Base-by-base conservation (phyloP, 495 filamentous ascomycete genomes). In the Penicillium flavigenum region DNA sequence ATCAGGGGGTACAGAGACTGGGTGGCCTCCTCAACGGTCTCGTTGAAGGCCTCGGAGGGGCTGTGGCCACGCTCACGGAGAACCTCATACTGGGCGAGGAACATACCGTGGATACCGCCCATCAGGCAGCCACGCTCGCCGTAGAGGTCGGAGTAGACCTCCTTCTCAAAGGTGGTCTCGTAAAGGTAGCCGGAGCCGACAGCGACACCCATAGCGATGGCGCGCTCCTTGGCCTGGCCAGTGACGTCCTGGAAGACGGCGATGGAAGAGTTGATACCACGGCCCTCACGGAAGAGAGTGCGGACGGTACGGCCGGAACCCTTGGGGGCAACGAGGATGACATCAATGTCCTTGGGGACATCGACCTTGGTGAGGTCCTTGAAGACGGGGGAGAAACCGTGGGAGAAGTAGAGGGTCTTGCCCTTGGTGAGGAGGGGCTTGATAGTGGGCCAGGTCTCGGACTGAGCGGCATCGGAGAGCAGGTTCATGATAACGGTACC, bases 31-130 rank as follows among this genome's bases (percentile, higher is more conserved):
- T 98, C 94, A 57, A 98, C 94, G 62, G 94, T 97, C 90, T 98
- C 94, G 83, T 98, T 98, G 88, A 98, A 98, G 59, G 94, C 94
- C 82, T 98, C 95, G 69, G 88, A 92, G 70, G 94, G 94, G 81
- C 81, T 86, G 86, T 98, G 94, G 76, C 94, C 94, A 63, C 88
- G 84, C 85, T 98, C 94, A 71, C 94, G 94, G 75, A 98, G 92
- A 67, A 98, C 94, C 84, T 98, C 95, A 83, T 98, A 98, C 83
- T 98, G 94, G 58, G 94, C 94, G 64, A 98, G 90, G 88, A 98
- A 98, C 94, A 98, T 98, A 78, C 94, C 94, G 84, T 98, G 95
- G 79, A 98, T 98, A 78, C 95, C 94, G 67, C 94, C 95, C 95
- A 98, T 98, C 65, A 98, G 81, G 84, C 95, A 98, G 72, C 95